Base-by-base conservation (phyloP, 2,329 filamentous ascomycete species). In the Alternaria consortialis region DNA sequence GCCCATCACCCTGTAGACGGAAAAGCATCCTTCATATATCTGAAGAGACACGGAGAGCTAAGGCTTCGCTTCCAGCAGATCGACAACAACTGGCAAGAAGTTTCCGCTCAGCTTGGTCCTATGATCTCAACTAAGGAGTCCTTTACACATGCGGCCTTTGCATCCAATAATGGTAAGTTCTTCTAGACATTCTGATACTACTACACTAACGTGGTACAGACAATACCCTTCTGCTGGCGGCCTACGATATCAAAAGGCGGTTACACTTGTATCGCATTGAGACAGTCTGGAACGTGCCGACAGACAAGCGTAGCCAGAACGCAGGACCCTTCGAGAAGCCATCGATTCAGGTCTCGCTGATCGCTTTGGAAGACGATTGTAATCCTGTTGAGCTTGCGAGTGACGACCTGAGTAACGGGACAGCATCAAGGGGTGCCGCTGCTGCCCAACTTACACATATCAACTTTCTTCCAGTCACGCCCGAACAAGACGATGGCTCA, bases 21-120 rank as follows among this genome's bases (percentile, higher is more conserved):
- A 54, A 93, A 91, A 76, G 90, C 91, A 50, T 91, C 91, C 1
- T 79, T 97, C 43, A 79, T 97, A 12, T 91, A 89, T 65, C 85
- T 97, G 54, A 95, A 91, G 31, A 86, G 89, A 44, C 88, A 88
- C 68, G 92, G 92, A 7, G 80, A 87, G 48, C 82, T 97, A 56
- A 90, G 89, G 70, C 83, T 97, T 71, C 85, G 94, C 50, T 97
- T 90, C 80, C 87, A 91, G 40, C 91, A 94, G 66, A 88, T 87
- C 43, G 92, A 89, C 75, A 86, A 84, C 57, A 87, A 87, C 68
- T 90, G 92, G 80, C 87, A 90, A 62, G 91, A 96, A 73, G 86
- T 88, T 0, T 86, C 86, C 3, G 82, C 90, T n/a, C 91, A 94
- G 64, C 80, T 97, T 36, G 91, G 94, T 73, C 89, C 88, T 63